Conservation (phyloP, 257 asterid genomes). For the Fraxinus pennsylvanica region DNA sequence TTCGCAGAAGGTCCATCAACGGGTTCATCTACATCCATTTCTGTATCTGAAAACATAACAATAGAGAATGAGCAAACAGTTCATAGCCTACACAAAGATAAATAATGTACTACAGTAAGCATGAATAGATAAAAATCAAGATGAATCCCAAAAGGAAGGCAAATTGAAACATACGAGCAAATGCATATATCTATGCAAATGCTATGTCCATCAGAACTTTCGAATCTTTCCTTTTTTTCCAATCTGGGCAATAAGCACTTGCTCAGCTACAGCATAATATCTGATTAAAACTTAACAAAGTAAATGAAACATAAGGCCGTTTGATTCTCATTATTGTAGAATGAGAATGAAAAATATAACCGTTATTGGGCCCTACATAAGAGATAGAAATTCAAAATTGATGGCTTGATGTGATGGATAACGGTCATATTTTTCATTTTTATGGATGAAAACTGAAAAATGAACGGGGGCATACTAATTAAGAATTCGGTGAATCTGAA, state of each 20-base stretch:
- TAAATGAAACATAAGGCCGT: not conserved
- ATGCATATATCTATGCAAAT: not conserved
- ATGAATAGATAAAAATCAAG: not conserved
- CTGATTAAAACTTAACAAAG: not conserved
- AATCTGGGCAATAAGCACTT: not conserved
- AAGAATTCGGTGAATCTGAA: not conserved
- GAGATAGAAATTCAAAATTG: too few species aligned
- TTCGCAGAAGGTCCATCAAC: constrained; percentile 32
- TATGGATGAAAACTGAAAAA: too few species aligned
- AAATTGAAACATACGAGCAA: not conserved
- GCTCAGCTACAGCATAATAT: not conserved
- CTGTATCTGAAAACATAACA: constrained; percentile 21
- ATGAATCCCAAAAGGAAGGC: not conserved
- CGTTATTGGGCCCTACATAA: too few species aligned
- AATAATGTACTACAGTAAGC: not conserved
- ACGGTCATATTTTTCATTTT: too few species aligned
- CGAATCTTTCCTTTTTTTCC: not conserved
- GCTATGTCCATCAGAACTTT: not conserved
- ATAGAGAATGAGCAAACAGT: not conserved
- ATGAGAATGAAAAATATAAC: too few species aligned
- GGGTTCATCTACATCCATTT: constrained; percentile 39
- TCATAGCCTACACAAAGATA: not conserved
- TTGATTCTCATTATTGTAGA: too few species aligned
- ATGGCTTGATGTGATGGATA: too few species aligned
- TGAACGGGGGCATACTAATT: not conserved